These are phyloP conservation scores for Xenosphaeropsis pyriputrescens DNA, from an alignment of 2,329 filamentous ascomycete species.

Conservation along the genomic window DNA sequence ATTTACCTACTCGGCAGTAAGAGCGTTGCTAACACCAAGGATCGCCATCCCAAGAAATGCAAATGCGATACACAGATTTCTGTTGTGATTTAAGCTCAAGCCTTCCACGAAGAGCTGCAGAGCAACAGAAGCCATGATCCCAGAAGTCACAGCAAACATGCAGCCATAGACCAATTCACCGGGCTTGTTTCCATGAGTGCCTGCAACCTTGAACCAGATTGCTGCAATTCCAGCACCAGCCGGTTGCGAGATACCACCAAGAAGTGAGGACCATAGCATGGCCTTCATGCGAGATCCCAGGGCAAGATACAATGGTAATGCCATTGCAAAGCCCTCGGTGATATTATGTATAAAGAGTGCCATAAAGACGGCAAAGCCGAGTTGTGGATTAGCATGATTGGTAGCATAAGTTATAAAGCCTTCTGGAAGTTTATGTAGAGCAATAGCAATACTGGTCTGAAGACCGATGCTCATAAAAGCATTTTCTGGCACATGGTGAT, in stretches of 20 bases:
- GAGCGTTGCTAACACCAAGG: conserved; percentile 69
- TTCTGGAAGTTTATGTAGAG: conserved; percentile 88
- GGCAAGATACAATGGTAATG: conserved; percentile 83
- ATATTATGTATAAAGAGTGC: conserved; percentile 98
- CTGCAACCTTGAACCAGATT: conserved; percentile 68
- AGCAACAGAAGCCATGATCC: conserved; percentile 91
- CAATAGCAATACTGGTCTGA: conserved; percentile 89
- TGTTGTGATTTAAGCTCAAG: conserved; percentile 66
- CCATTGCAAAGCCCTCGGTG: conserved; percentile 90
- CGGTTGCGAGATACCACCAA: conserved; percentile 81
- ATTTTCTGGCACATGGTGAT: conserved; percentile 91
- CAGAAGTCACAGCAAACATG: conserved; percentile 80
- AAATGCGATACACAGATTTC: conserved; percentile 63
- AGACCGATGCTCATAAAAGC: conserved; percentile 91
- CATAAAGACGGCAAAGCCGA: conserved; percentile 87
- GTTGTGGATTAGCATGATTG: conserved; percentile 81
- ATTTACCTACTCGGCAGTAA: conserved; percentile 40
- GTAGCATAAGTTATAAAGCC: conserved; percentile 87
- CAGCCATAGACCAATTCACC: conserved; percentile 53
- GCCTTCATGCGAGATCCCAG: conserved; percentile 67
- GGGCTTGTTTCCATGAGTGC: conserved; percentile 30
- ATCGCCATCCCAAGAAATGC: conserved; percentile 80
- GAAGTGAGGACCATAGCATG: conserved; percentile 68
- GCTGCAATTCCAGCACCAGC: conserved; percentile 73
- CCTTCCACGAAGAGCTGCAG: conserved; percentile 82